Evolutionary conservation across 306 rosid genomes (phyloP).

Genomic region (Rubus idaeus): DNA sequence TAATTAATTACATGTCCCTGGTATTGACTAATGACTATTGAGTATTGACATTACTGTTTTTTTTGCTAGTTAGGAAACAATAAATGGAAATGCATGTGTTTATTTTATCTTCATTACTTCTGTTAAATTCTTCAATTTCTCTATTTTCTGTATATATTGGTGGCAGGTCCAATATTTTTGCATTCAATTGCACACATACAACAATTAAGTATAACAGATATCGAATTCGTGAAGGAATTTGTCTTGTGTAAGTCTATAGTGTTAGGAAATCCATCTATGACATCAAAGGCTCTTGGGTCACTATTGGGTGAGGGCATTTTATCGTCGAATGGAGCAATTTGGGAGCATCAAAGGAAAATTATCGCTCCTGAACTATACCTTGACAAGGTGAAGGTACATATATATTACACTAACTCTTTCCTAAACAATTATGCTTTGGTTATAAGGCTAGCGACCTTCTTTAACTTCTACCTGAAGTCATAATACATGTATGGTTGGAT

Average conservation of each 20-base stretch:
- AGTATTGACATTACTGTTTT: too few relatives aligned
- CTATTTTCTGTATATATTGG: background rate
- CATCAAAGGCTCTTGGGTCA: conserved; percentile 30
- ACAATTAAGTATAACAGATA: conserved; percentile 20
- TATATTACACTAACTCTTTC: background rate
- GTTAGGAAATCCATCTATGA: conserved; percentile 29
- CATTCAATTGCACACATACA: conserved; percentile 33
- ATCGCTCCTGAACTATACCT: conserved; percentile 41
- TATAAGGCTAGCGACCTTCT: too few relatives aligned
- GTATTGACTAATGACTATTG: too few relatives aligned
- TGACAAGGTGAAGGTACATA: conserved; percentile 39
- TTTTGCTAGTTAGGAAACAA: too few relatives aligned
- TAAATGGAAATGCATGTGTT: background rate
- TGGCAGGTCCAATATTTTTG: conserved; percentile 30
- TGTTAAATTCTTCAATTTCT: background rate
- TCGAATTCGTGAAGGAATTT: conserved; percentile 40
- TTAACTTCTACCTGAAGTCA: too few relatives aligned
- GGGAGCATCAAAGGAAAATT: conserved; percentile 45
- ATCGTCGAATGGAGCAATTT: conserved; percentile 33
- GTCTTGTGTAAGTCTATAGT: conserved; percentile 13
- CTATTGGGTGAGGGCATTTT: conserved; percentile 39
- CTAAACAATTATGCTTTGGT: background rate
- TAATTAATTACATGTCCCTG: too few relatives aligned
- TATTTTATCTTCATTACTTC: background rate
- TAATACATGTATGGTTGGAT: too few relatives aligned